Percentiles rank a stretch among this genome's conserved stretches.
phyloP scores from a whole-genome alignment of 768 basidiomycete genomes.

The Lactarius sanguifluus region DNA sequence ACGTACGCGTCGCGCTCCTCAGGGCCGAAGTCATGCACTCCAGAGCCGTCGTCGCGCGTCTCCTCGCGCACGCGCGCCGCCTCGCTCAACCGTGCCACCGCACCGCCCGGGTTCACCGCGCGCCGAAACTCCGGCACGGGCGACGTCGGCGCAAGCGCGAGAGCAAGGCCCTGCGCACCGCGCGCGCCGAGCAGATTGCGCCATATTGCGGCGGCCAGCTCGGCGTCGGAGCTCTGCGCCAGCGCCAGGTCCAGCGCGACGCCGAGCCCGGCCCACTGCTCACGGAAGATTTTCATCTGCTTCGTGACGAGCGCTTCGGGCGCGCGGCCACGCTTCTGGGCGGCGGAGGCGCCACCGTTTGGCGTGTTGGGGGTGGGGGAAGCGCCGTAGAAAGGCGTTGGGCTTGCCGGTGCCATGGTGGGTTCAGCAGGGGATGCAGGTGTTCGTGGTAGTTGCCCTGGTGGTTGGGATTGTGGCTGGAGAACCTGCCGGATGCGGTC shows the following conservation, averaged over 20 bases:
- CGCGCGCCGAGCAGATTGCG: constrained; percentile 85
- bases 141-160: constrained; percentile 28
- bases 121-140: constrained; percentile 48
- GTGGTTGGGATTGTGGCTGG: constrained; percentile 35
- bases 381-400: constrained; percentile 4
- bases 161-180: constrained; percentile 69
- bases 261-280: constrained; percentile 86
- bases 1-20: constrained; percentile 67
- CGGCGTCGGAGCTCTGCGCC: constrained; percentile 64
- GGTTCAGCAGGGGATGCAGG: constrained; percentile 33
- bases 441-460: constrained; percentile 21
- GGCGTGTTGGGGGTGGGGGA: background rate
- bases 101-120: constrained; percentile 69
- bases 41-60: constrained; percentile 60
- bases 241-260: constrained; percentile 79
- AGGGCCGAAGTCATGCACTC: constrained; percentile 68
- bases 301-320: constrained; percentile 78
- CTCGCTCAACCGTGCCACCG: constrained; percentile 57
- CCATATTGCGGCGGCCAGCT: constrained; percentile 88
- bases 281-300: constrained; percentile 90
- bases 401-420: constrained; percentile 33
- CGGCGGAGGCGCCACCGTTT: background rate
- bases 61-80: constrained; percentile 53
- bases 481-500: constrained; percentile 77
- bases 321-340: constrained; percentile 44